These are phyloP conservation scores for Alternaria burnsii DNA, from an alignment of 2,329 filamentous ascomycete genomes.

Conservation along the genomic window DNA sequence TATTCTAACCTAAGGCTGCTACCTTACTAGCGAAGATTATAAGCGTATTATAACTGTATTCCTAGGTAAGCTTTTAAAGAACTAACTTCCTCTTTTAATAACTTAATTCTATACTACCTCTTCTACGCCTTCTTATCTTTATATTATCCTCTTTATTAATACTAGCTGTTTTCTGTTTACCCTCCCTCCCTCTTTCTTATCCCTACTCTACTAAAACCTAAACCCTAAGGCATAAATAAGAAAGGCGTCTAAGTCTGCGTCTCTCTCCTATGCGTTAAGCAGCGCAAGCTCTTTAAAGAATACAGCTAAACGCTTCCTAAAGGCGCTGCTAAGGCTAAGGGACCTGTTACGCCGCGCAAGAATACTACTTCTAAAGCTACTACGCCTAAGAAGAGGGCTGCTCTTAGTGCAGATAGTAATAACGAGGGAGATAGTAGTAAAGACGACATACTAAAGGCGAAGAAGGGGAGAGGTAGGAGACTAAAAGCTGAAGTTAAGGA, in stretches of 20 bases:
- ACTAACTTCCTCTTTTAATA: not conserved
- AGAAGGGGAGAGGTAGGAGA: conserved; percentile 22
- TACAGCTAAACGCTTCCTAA: conserved; percentile 22
- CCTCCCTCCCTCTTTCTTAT: not conserved
- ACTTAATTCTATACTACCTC: too few species aligned
- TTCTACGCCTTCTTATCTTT: not conserved
- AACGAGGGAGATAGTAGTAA: not conserved
- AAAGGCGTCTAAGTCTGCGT: conserved; percentile 28
- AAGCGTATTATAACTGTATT: conserved; percentile 20
- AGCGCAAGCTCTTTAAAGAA: conserved; percentile 24
- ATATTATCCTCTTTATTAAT: not conserved
- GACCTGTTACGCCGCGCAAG: not conserved
- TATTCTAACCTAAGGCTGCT: conserved; percentile 28
- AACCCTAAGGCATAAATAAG: not conserved
- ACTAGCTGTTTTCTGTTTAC: not conserved
- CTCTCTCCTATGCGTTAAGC: conserved; percentile 17
- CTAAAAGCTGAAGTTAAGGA: not conserved
- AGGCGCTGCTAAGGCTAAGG: conserved; percentile 15
- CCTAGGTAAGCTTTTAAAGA: conserved; percentile 12
- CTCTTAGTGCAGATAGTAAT: too few species aligned
- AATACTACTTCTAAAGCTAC: not conserved
- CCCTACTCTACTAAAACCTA: not conserved
- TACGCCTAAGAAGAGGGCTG: conserved; percentile 1
- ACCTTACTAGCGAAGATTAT: conserved; percentile 27
- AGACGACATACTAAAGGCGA: conserved; percentile 18